Evolutionary conservation across 352 stramenopile species (phyloP).

Genomic region (Globisporangium solare): DNA sequence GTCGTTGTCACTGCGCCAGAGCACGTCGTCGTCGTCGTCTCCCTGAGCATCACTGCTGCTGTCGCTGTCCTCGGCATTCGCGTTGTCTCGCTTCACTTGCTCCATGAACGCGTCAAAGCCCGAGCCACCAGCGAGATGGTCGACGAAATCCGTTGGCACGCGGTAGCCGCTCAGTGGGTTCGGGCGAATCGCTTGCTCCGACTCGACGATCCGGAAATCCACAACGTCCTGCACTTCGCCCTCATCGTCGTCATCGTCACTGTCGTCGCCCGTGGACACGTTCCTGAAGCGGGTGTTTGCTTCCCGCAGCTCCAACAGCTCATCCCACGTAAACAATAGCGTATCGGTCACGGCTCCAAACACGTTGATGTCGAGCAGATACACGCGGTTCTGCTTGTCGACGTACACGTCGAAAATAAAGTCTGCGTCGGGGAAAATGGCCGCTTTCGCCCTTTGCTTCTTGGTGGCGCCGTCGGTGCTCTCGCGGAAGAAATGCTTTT

Average conservation of each 20-base stretch:
- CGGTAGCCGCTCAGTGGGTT: slow-evolving; percentile 77
- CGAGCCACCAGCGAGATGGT: slow-evolving; percentile 61
- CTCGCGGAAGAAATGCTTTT: slow-evolving; percentile 29
- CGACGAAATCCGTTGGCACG: slow-evolving; percentile 78
- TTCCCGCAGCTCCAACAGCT: slow-evolving; percentile 48
- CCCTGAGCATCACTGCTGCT: slow-evolving; percentile 26
- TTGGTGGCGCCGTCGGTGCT: neutral
- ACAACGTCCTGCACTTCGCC: slow-evolving; percentile 42
- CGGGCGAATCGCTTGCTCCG: slow-evolving; percentile 45
- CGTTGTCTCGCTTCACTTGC: slow-evolving; percentile 80
- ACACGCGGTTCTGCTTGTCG: slow-evolving; percentile 89
- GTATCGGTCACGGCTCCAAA: slow-evolving; percentile 90
- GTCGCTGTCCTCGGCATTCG: slow-evolving; percentile 12
- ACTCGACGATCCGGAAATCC: slow-evolving; percentile 81
- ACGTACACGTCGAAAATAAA: slow-evolving; percentile 95
- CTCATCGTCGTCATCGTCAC: slow-evolving; percentile 17
- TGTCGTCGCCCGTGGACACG: slow-evolving; percentile 8
- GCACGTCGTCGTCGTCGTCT: slow-evolving; percentile 10
- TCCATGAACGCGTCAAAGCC: slow-evolving; percentile 82
- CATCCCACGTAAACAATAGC: slow-evolving; percentile 92
- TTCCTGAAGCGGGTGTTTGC: slow-evolving; percentile 14
- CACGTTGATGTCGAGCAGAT: slow-evolving; percentile 94
- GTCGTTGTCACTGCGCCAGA: slow-evolving; percentile 20
- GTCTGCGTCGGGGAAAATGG: slow-evolving; percentile 64
- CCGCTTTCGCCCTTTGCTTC: slow-evolving; percentile 10